Base-by-base conservation (phyloP, 148 eudicot species). In the Pharnaceum exiguum region DNA sequence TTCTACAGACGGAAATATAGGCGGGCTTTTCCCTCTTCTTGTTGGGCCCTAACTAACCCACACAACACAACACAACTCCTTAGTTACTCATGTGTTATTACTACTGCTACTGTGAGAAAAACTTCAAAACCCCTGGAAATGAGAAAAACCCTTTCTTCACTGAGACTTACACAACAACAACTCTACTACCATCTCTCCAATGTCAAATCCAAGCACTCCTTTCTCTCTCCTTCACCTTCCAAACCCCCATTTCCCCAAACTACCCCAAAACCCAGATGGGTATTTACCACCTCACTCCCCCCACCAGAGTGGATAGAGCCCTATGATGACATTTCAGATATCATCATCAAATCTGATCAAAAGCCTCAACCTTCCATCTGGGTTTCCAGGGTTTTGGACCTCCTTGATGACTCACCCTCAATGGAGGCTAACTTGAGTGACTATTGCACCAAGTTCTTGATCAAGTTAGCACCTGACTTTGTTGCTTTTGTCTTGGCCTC, bases 251-350 rank as follows among this genome's bases (percentile, higher is more conserved):
- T 30, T 16, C 29, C 73, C 18, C 40, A 12, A 27, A 35, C 57
- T 36, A 48, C 62, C 59, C 21, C 57, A 19, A 42, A 29, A 16
- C 63, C 32, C 52, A 66, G 51, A 16, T 57, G 60, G 57, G 43
- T 51, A 16, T 67, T 58, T 35, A 56, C 80, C 24, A 40, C 68
- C 51, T 55, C 71, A 56, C 73, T 82, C 23, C 98, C 96, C 30
- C 96, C 83, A 4, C 89, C 84, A 16, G 98, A 93, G 65, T 93
- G 99, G 99, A 71, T 93, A 23, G 86, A 88, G 51, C 96, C 99
- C 37, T 76, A 77, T 72, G 57, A 48, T n/a, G 85, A 83, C 68
- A 62, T 77, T 39, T 93, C 98, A 16, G 86, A 81, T 63, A 71
- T 93, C 79, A 66, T 78, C 62, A 63, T 76, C n/a, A 57, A 61